phyloP scores from a whole-genome alignment of 2,329 filamentous ascomycete species.

The Cordyceps militaris region DNA sequence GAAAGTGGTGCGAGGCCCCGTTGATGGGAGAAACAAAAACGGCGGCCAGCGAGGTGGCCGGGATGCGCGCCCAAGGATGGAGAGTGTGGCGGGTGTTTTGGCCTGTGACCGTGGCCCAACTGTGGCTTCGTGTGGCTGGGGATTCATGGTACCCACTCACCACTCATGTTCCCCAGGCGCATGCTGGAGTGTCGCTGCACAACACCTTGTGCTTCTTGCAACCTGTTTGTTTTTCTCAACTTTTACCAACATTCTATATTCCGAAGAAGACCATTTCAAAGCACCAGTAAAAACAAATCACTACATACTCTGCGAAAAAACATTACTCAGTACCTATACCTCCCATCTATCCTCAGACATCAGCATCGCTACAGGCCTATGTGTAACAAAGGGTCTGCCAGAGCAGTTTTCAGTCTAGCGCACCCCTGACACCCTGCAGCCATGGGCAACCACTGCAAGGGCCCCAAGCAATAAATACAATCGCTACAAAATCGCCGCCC shows the following conservation, averaged over 20 bases:
- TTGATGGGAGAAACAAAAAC: slow-evolving; percentile 2
- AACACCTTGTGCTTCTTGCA: too few species aligned
- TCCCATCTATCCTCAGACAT: not conserved
- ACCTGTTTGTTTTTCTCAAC: too few species aligned
- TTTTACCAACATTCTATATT: too few species aligned
- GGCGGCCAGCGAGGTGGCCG: not conserved
- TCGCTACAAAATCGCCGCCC: not conserved
- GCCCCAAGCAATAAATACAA: not conserved
- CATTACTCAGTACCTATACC: not conserved
- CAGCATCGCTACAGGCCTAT: not conserved
- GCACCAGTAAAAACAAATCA: too few species aligned
- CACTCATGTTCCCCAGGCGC: too few species aligned
- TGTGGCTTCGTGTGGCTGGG: slow-evolving; percentile 1
- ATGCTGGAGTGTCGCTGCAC: too few species aligned
- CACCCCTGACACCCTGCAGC: not conserved
- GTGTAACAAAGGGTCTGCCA: not conserved
- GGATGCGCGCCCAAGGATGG: slow-evolving; percentile 2
- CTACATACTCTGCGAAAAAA: too few species aligned
- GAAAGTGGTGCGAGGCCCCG: not conserved
- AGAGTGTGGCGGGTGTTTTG: slow-evolving; percentile 10
- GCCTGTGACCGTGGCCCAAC: slow-evolving; percentile 10
- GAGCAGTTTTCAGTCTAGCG: not conserved
- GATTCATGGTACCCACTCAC: not conserved
- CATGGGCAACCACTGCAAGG: slow-evolving; percentile 6
- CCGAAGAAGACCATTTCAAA: too few species aligned